Base-by-base conservation (phyloP, 192 early-diverging fungal species). In the Obelidium mucronatum region DNA sequence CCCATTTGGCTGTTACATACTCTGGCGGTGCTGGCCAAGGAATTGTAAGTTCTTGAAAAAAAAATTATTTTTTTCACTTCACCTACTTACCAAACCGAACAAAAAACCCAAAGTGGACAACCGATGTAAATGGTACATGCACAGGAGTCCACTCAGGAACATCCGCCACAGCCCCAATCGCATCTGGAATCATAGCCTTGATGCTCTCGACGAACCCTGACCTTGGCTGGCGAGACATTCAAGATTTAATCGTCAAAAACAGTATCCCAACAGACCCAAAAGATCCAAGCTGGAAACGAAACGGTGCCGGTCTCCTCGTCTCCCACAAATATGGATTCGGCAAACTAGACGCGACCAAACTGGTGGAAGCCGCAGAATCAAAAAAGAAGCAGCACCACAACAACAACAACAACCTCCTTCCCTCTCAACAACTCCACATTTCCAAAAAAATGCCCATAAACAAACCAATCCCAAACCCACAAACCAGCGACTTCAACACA, bases 271-370 rank as follows among this genome's bases (percentile, higher is more conserved):
- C 95, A 0, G 87, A 93, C 30, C 60, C 84, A 0, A 74, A 73
- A 19, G 96, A 97, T 75, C 55, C 70, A 5, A 92, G 89, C 55
- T 99, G 97, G 97, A 37, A 78, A 1, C 56, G 53, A 0, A 93
- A 91, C 34, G 88, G 91, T 2, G 83, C 90, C 3, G 92, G 93
- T 17, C 89, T 91, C n/a, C 79, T 77, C 40, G 95, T 92, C 68
- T 94, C 91, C 81, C 95, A 98, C 86, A 95, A 95, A 67, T 99
- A 92, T 78, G 97, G 97, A 0, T 99, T 94, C 80, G 97, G 97
- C 3, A 88, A 85, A 34, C 73, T 98, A 60, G 93, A 99, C 77
- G 94, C 95, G 1, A 91, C 89, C 76, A 77, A 78, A 37, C 87
- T 98, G 1, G 93, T 99, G 8, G 88, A 94, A 55, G 87, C 86